These are phyloP conservation scores for Sporisorium exsertum DNA, from an alignment of 1,284 basidiomycete species.

Conservation along the genomic window DNA sequence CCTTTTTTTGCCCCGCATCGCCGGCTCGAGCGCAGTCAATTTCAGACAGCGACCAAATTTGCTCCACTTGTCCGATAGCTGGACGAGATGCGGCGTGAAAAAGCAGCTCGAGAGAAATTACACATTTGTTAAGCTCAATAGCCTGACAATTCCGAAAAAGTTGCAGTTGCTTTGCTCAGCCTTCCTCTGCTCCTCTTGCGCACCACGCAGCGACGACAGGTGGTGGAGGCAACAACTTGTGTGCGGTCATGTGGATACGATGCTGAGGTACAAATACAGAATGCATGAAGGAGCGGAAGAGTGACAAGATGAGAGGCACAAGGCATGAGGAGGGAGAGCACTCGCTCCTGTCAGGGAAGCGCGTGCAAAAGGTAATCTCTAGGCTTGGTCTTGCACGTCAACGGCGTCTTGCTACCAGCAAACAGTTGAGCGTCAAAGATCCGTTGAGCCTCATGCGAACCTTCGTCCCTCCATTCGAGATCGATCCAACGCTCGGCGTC, in stretches of 20 bases:
- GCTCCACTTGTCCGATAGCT: constrained; percentile 1
- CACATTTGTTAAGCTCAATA: neutral
- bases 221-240: neutral
- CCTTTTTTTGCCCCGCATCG: neutral
- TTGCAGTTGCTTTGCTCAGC: neutral
- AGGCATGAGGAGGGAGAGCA: no score
- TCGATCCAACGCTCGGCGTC: constrained; percentile 68
- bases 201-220: neutral
- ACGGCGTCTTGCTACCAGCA: constrained; percentile 42
- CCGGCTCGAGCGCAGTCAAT: constrained; percentile 5
- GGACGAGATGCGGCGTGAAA: constrained; percentile 13
- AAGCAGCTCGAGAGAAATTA: neutral
- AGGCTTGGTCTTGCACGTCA: constrained; percentile 54
- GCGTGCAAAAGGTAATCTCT: constrained; percentile 56
- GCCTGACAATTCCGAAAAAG: neutral
- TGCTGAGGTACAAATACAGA: constrained; percentile 35
- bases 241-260: neutral
- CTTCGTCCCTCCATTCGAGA: constrained; percentile 61
- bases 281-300: neutral
- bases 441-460: constrained; percentile 38
- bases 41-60: neutral
- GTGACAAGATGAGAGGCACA: neutral
- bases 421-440: constrained; percentile 57
- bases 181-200: neutral
- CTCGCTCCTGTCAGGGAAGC: constrained; percentile 12